Percentiles rank a stretch among this genome's conserved stretches.
These are phyloP conservation scores for Phytophthora nicotianae DNA, from an alignment of 352 stramenopile species.

Conservation along the genomic window DNA sequence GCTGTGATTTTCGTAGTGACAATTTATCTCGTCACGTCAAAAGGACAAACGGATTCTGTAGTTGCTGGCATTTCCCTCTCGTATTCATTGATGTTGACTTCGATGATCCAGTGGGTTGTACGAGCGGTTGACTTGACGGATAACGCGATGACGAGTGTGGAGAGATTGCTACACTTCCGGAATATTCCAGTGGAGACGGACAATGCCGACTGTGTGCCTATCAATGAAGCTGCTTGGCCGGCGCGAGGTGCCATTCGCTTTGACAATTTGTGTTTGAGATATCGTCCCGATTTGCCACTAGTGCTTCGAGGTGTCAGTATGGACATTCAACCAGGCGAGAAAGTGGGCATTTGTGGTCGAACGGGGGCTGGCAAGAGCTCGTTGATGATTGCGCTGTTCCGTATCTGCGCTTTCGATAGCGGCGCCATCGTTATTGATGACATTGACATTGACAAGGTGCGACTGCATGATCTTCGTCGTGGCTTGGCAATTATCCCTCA, in stretches of 20 bases:
- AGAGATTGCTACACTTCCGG: conserved; percentile 22
- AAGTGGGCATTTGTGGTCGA: conserved; percentile 28
- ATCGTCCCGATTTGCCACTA: conserved; percentile 41
- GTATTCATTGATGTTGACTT: conserved; percentile 28
- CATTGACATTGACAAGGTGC: conserved; percentile 64
- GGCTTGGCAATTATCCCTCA: conserved; percentile 64
- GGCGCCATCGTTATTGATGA: conserved; percentile 89
- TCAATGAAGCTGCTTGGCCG: conserved; percentile 33
- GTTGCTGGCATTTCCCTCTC: conserved; percentile 21
- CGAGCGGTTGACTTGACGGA: conserved; percentile 22
- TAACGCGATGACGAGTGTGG: conserved; percentile 26
- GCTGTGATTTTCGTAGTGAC: conserved; percentile 71
- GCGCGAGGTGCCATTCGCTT: conserved; percentile 36
- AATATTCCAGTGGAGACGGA: conserved; percentile 20
- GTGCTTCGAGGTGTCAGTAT: conserved; percentile 45
- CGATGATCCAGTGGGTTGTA: conserved; percentile 25
- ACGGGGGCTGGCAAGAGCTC: conserved; percentile 31
- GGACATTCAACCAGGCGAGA: conserved; percentile 35
- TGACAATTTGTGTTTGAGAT: conserved; percentile 30
- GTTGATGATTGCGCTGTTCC: conserved; percentile 31
- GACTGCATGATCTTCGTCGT: conserved; percentile 43
- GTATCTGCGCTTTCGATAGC: conserved; percentile 50
- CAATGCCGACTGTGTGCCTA: conserved; percentile 9
- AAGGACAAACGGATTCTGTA: conserved; percentile 11
- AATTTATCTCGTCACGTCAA: conserved; percentile 49